Percentiles rank a stretch among this genome's conserved stretches.
Conservation (phyloP, 805 yeast genomes). For the Komagataella phaffii region DNA sequence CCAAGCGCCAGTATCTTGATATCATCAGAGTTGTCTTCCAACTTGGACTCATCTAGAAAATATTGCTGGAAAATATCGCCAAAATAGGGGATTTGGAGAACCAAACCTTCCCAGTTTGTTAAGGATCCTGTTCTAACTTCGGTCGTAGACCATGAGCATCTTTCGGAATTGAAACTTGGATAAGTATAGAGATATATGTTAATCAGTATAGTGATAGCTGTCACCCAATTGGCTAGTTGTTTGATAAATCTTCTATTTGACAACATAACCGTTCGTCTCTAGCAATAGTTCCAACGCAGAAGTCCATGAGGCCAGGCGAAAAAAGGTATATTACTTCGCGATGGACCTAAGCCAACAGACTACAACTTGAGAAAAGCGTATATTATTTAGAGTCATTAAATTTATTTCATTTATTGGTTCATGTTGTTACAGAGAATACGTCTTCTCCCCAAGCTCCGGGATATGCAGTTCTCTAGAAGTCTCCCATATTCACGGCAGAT, state of each 20-base stretch:
- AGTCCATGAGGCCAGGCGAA: background rate
- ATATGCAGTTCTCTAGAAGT: slow-evolving; percentile 34
- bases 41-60: slow-evolving; percentile 13
- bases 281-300: background rate
- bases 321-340: background rate
- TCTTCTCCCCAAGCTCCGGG: slow-evolving; percentile 36
- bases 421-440: slow-evolving; percentile 32
- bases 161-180: slow-evolving; percentile 42
- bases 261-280: background rate
- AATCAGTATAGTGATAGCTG: slow-evolving; percentile 8
- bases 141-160: slow-evolving; percentile 48
- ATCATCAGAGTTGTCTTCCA: slow-evolving; percentile 17
- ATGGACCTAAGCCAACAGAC: background rate
- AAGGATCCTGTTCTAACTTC: slow-evolving; percentile 6
- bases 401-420: slow-evolving; percentile 15
- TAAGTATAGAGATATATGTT: slow-evolving; percentile 64
- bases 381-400: too few species aligned
- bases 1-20: slow-evolving; percentile 76
- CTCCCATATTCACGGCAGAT: slow-evolving; percentile 39
- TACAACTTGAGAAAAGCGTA: background rate
- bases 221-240: background rate
- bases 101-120: slow-evolving; percentile 7
- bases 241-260: background rate
- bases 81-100: slow-evolving; percentile 16
- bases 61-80: slow-evolving; percentile 19